Evolutionary conservation across 2,329 filamentous ascomycete genomes (phyloP).

Genomic region (Arthrobotrys pseudoclavata): DNA sequence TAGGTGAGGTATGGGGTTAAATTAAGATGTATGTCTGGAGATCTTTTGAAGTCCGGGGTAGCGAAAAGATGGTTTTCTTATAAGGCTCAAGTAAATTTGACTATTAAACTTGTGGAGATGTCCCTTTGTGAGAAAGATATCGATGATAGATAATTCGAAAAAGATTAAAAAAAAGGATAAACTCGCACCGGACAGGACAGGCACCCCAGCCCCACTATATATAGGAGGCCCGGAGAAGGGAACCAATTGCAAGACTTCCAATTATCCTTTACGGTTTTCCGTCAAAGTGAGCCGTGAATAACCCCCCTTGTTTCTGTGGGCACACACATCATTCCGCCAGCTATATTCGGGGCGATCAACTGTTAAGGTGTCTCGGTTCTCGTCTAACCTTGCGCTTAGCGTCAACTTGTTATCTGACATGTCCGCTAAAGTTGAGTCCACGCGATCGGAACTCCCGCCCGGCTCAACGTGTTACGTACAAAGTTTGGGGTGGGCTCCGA

Average conservation of each 20-base stretch:
- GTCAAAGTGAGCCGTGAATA: conserved; percentile 49
- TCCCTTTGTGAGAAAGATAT: conserved; percentile 6
- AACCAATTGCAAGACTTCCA: conserved; percentile 28
- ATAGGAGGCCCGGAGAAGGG: background rate
- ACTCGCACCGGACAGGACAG: conserved; percentile 35
- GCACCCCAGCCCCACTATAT: conserved; percentile 42
- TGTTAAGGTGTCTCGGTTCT: conserved; percentile 46
- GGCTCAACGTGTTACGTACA: conserved; percentile 52
- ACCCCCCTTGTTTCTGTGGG: conserved; percentile 12
- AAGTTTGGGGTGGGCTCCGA: conserved; percentile 34
- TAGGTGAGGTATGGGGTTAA: background rate
- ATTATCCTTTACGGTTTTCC: conserved; percentile 2
- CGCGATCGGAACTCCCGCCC: conserved; percentile 59
- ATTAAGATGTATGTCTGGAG: background rate
- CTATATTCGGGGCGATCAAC: conserved; percentile 30
- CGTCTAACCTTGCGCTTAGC: conserved; percentile 61
- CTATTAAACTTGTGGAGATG: background rate
- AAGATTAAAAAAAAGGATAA: conserved; percentile 24
- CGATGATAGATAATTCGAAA: conserved; percentile 17
- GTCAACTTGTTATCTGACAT: conserved; percentile 34
- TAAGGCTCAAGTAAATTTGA: background rate
- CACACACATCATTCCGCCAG: conserved; percentile 6
- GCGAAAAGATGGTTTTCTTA: background rate
- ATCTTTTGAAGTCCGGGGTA: conserved; percentile 10
- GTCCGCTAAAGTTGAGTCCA: conserved; percentile 60